Base-by-base conservation (phyloP, 176 grass and related monocot species). In the Phyllostachys edulis region DNA sequence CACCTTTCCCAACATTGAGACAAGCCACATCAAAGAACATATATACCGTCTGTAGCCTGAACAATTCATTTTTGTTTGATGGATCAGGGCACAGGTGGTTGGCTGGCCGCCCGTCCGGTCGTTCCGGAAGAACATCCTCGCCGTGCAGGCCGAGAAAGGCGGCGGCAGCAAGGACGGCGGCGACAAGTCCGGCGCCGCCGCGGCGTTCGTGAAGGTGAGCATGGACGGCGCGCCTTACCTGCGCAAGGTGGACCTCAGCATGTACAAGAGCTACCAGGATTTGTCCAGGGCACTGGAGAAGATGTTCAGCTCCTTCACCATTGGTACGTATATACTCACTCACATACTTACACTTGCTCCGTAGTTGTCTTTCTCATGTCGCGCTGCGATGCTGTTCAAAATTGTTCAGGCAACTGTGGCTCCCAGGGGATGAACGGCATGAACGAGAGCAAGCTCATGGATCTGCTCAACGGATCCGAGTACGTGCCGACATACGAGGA, bases 401-500 rank as follows among this genome's bases (percentile, higher is more conserved):
- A 69, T 39, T 82, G 4, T 60, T 11, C 69, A 89, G 88, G 83
- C 27, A 73, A 68, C 39, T 61, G 71, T 21, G 82, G 85, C n/a
- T 80, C 89, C 26, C 79, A 70, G 44, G 79, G 52, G 55, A 59
- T 61, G 49, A 76, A 51, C 7, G 79, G 68, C 80, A 76, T 81
- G 77, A 89, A 81, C 51, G 87, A 92, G 75, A 85, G 71, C 80
- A 85, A 85, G 80, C 63, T 89, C 56, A 63, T 36, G 23, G 80
- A 92, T 75, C 38, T 87, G 49, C 73, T 83, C 11, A 89, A 72
- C 78, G 94, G 87, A 26, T 91, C 85, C 13, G 93, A 96, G 88
- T 99, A 96, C 72, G 87, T 96, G 57, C 97, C 97, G 8, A 99
- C 97, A 29, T 99, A 96, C 67, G 97, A 99, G 92, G 97, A 99